Base-by-base conservation (phyloP, 2,329 filamentous ascomycete species). In the Penicillium expansum region DNA sequence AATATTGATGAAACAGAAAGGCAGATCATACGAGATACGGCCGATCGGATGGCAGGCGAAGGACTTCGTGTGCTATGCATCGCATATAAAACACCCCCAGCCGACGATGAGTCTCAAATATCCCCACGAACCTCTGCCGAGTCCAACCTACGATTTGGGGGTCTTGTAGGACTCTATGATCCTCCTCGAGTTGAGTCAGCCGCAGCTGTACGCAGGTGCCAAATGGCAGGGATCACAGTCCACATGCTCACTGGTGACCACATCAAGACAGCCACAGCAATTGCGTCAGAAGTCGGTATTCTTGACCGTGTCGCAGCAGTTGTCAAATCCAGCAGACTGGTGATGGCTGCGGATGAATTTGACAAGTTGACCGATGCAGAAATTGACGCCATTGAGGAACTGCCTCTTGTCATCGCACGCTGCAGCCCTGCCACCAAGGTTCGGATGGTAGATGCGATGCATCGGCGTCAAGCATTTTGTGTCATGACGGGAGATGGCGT, bases 401-500 rank as follows among this genome's bases (percentile, higher is more conserved):
- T 95, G 2, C 91, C 91, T 2, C 79, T 93, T 0, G 91, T 95
- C 9, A 87, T 95, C 58, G 91, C 91, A 37, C 87, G 91, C 37
- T 95, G 91, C 70, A 89, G 90, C 1, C 91, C 92, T 0, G 85
- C 89, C 57, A 95, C 91, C 38, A 96, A 96, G 76, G 91, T 91
- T 5, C 86, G 90, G 57, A 95, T 96, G 91, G 92, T 96, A 50
- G 90, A 92, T 64, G 91, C 91, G 6, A 83, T 96, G 16, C 89
- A 92, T 62, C 85, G 91, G 16, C 87, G 91, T 39, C 82, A 83
- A 22, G 83, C 83, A 20, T 93, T 89, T 73, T 90, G 88, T 72
- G 90, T 90, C 57, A 94, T 95, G 90, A 94, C 90, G 18, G 91
- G 91, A 57, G 91, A 95, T 66, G 91, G 91, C 45, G 91, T 94